These are phyloP conservation scores for Epichloe typhina DNA, from an alignment of 2,329 filamentous ascomycete species.

Conservation along the genomic window DNA sequence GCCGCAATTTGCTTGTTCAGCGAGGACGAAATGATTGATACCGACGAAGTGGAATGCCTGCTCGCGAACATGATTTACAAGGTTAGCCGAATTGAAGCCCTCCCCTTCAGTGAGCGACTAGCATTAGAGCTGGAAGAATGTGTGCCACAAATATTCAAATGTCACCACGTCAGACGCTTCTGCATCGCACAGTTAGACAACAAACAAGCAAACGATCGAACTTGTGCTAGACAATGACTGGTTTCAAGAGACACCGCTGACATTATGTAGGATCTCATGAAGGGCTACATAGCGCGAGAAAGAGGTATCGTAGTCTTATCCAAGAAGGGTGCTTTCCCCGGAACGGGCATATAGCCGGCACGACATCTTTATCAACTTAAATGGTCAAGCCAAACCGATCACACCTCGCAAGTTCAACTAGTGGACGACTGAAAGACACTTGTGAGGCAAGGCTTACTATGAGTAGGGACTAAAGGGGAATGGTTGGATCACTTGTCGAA, in stretches of 20 bases:
- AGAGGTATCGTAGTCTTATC: conserved; percentile 83
- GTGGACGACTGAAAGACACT: neutral
- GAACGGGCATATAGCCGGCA: conserved; percentile 53
- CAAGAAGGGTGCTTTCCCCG: conserved; percentile 86
- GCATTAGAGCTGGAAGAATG: neutral
- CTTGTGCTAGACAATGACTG: neutral
- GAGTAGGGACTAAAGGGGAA: neutral
- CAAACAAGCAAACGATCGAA: neutral
- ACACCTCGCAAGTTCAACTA: neutral
- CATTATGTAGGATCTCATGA: conserved; percentile 65
- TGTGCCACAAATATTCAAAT: neutral
- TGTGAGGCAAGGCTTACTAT: neutral
- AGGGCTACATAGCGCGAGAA: conserved; percentile 92
- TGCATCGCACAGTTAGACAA: neutral
- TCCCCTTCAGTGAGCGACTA: neutral
- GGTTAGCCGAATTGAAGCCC: conserved; percentile 35
- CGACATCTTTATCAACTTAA: neutral
- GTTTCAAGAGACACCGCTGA: conserved; percentile 12
- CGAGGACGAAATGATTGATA: conserved; percentile 53
- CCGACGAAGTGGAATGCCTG: conserved; percentile 90
- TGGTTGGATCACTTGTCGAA: neutral
- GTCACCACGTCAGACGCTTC: neutral
- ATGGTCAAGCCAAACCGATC: too few relatives aligned
- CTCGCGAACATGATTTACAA: conserved; percentile 98
- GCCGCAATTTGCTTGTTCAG: conserved; percentile 69